Evolutionary conservation across 1,284 basidiomycete species (phyloP), one percentile per base, ranked within the genome.

Genomic region (Tilletia setariae): DNA sequence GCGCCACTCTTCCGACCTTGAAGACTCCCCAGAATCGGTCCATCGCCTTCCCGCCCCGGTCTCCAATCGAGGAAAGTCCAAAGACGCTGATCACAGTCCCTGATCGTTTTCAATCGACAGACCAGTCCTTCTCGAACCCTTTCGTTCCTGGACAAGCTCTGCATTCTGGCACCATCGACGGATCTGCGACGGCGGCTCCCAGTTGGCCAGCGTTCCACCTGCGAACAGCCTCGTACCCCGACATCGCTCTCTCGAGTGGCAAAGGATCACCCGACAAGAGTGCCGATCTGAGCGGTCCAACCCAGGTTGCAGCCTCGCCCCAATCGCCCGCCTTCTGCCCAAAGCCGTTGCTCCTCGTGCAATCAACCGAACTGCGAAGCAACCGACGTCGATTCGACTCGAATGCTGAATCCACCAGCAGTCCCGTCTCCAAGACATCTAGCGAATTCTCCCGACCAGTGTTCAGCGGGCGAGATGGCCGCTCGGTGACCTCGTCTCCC

Each of bases 361-460:
- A 61, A n/a, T 32, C 28, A 1, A 16, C 56, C 15, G 56, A 32
- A 11, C 1, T 30, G 28, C 30, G 30, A 30, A 40, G 56, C 56
- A 32, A 25, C 7, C 51, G 51, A 28, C 21, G 28, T 13, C 16
- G 56, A 11, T 61, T 32, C 56, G 56, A 61, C 28, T 40, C 30
- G 30, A 40, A 61, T 30, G 30, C 32, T 11, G 56, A 61, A 19
- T 40, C 28, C 56, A 40, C 15, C 30, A 32, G 25, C 28, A 40
- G 56, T 30, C 32, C 56, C 2, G 56, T 30, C 28, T 32, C 56
- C 56, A 61, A 40, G 19, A 30, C 30, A 9, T 61, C 56, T 11
- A 53, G 51, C 23, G 51, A 53, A 15, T 53, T 53, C 21, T 53
- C 51, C 7, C 51, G 51, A 23, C 51, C 51, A n/a, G n/a, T n/a